Evolutionary conservation across 2,329 filamentous ascomycete genomes (phyloP), one percentile per base, ranked within the genome.

Genomic region (Amylocarpus encephaloides): DNA sequence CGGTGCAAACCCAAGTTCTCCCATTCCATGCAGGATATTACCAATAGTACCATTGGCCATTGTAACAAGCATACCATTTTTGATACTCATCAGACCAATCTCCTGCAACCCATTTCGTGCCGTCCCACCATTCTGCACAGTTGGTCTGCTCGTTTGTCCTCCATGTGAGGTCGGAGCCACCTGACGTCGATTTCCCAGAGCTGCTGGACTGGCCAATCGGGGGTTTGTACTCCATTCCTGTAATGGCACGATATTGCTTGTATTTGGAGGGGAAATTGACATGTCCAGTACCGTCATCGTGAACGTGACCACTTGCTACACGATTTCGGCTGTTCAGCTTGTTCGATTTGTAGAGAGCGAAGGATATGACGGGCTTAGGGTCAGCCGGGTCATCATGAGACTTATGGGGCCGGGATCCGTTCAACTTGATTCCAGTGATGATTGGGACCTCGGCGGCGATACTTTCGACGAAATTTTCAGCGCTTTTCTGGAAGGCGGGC

Each of bases 31-130:
- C 18, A 46, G 2, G 32, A 41, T 32, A 18, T 52, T 48, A 53
- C 42, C 46, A 53, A 50, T 53, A 53, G 32, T 51, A 49, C 49
- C 45, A 49, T 54, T 54, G 13, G 49, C 49, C 49, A 54, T 51
- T 54, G 45, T 51, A 49, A 51, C 19, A 54, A 54, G 52, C 49
- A 51, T 54, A 54, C 44, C 48, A 54, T 54, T 49, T 54, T 54
- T 47, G 45, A 54, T 54, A 41, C 51, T 50, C 38, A 47, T 53
- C 36, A 48, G 47, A 48, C 49, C 45, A 54, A 51, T 54, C 46
- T 51, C 52, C 45, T 51, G 43, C 40, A 54, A 49, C 45, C 49
- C 49, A 54, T 51, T 49, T 51, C 46, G 49, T 46, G 41, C 49
- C 50, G 18, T 49, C 46, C 46, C 46, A 49, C 46, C 46, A 52